Evolutionary conservation across 805 yeast species (phyloP).

Genomic region (Pichia cabralensis): DNA sequence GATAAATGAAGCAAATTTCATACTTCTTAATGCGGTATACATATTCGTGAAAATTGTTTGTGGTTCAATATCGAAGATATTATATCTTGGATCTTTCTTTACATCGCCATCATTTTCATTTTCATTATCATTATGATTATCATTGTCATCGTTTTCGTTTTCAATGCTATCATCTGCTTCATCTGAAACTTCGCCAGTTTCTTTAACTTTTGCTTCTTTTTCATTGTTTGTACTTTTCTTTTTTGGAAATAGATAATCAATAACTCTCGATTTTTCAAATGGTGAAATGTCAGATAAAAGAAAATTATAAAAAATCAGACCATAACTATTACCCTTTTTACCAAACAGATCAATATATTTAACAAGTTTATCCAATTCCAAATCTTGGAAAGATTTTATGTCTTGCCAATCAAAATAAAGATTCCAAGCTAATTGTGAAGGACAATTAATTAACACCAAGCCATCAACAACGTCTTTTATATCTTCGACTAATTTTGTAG

Average conservation of each 20-base stretch:
- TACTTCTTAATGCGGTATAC: constrained; percentile 10
- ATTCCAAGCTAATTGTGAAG: constrained; percentile 60
- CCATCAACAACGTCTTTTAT: constrained; percentile 55
- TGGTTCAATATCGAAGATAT: constrained; percentile 3
- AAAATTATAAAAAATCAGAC: constrained; percentile 50
- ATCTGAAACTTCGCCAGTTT: too few species aligned
- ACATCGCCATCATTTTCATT: constrained; percentile 15
- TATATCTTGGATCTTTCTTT: too few species aligned
- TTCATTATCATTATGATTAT: constrained; percentile 11
- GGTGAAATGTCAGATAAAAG: constrained; percentile 60
- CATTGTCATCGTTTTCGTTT: constrained; percentile 5
- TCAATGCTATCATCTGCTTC: too few species aligned
- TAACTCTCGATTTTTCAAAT: constrained; percentile 30
- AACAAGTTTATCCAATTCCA: constrained; percentile 38
- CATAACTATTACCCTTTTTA: constrained; percentile 42
- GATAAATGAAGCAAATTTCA: constrained; percentile 37
- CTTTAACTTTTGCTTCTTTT: constrained; percentile 7
- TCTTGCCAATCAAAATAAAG: constrained; percentile 68
- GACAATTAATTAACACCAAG: constrained; percentile 58
- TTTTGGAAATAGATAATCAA: constrained; percentile 13
- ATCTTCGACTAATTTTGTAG: constrained; percentile 29
- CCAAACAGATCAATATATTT: constrained; percentile 49
- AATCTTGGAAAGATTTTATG: constrained; percentile 34
- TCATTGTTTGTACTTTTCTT: constrained; percentile 11
- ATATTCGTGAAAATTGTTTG: constrained; percentile 11